These are phyloP conservation scores for Linum trigynum DNA, from an alignment of 345 rosid genomes.

Conservation along the genomic window DNA sequence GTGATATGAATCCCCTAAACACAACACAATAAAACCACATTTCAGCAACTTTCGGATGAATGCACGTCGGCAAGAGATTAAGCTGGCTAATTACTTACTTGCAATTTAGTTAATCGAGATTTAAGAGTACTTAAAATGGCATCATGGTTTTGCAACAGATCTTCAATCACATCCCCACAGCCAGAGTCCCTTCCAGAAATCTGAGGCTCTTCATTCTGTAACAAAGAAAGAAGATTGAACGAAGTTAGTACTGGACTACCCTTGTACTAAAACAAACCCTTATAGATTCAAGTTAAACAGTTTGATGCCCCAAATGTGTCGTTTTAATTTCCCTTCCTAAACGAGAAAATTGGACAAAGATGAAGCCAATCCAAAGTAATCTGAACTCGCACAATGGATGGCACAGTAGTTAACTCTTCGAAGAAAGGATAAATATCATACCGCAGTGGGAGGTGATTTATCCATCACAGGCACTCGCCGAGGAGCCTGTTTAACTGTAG, in stretches of 20 bases:
- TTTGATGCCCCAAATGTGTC: too few relatives aligned
- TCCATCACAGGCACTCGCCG: background rate
- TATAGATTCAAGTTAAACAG: too few relatives aligned
- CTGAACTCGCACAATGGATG: background rate
- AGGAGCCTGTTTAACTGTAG: background rate
- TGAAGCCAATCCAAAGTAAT: background rate
- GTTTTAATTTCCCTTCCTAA: too few relatives aligned
- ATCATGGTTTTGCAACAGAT: slow-evolving; percentile 65
- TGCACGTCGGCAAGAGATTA: too few relatives aligned
- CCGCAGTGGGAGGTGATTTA: background rate
- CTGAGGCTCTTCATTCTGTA: slow-evolving; percentile 39
- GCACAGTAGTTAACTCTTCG: too few relatives aligned
- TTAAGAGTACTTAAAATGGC: slow-evolving; percentile 61
- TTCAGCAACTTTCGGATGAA: too few relatives aligned
- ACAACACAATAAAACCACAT: too few relatives aligned
- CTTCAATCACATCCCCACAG: slow-evolving; percentile 42
- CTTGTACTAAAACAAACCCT: too few relatives aligned
- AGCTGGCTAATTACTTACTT: slow-evolving; percentile 37
- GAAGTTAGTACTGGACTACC: too few relatives aligned
- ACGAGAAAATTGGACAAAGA: too few relatives aligned
- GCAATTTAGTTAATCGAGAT: slow-evolving; percentile 82
- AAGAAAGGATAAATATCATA: background rate
- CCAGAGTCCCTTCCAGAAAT: slow-evolving; percentile 36
- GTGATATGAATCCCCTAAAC: too few relatives aligned
- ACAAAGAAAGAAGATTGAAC: background rate